Evolutionary conservation across 495 filamentous ascomycete genomes (phyloP).

Genomic region (Evernia prunastri): DNA sequence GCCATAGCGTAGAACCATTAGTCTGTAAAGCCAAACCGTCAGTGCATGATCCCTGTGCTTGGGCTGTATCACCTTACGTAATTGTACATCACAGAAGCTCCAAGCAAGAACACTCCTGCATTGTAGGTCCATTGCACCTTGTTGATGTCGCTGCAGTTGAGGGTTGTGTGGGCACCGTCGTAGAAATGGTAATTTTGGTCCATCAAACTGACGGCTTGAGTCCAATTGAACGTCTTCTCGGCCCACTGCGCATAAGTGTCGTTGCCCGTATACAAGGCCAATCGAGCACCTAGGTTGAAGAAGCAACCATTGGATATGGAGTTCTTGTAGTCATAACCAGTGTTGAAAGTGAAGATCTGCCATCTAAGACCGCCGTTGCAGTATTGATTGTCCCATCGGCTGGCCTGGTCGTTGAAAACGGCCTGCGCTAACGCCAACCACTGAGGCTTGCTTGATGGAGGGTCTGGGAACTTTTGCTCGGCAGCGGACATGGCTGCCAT

Average conservation of each 20-base stretch:
- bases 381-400: constrained; percentile 60
- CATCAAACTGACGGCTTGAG: constrained; percentile 54
- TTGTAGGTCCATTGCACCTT: constrained; percentile 60
- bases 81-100: constrained; percentile 69
- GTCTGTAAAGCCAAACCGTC: constrained; percentile 39
- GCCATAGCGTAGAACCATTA: constrained; percentile 51
- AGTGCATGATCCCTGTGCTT: neutral
- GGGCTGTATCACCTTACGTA: constrained; percentile 38
- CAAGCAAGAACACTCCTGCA: constrained; percentile 56
- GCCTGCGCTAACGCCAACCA: constrained; percentile 80
- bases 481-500: constrained; percentile 76
- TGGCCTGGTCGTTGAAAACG: constrained; percentile 67
- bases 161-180: constrained; percentile 54
- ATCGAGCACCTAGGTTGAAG: constrained; percentile 69
- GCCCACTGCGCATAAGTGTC: constrained; percentile 74
- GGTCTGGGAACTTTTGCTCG: constrained; percentile 64
- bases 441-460: constrained; percentile 49
- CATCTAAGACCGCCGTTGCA: constrained; percentile 72
- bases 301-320: constrained; percentile 74
- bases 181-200: constrained; percentile 53
- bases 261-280: constrained; percentile 72
- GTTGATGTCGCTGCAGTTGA: constrained; percentile 49
- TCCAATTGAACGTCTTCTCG: constrained; percentile 69
- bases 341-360: constrained; percentile 79
- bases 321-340: constrained; percentile 78